These are phyloP conservation scores for Karstenula rhodostoma DNA, from an alignment of 2,329 filamentous ascomycete genomes.

Conservation along the genomic window DNA sequence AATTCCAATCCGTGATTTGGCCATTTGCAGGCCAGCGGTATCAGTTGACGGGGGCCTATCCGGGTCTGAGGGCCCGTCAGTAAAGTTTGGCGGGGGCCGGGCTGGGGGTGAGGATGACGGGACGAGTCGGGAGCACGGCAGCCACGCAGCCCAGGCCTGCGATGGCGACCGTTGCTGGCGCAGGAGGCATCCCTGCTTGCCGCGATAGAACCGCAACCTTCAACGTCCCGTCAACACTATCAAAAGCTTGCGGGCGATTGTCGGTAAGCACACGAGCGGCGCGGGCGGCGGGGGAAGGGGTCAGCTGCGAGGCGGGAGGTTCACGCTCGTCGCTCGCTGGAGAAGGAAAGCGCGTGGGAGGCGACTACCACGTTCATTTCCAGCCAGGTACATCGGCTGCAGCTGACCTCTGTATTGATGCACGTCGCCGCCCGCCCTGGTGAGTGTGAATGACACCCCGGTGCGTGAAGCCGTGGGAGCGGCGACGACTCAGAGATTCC, in stretches of 20 bases:
- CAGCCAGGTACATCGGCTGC: conserved; percentile 15
- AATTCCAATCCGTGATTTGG: conserved; percentile 9
- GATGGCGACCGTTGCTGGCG: conserved; percentile 42
- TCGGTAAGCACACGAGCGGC: not conserved
- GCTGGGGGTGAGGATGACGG: conserved; percentile 28
- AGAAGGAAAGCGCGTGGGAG: not conserved
- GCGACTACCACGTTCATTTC: not conserved
- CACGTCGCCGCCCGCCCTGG: conserved; percentile 32
- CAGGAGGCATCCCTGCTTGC: conserved; percentile 41
- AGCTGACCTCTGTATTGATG: conserved; percentile 42
- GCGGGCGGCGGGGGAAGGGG: not conserved
- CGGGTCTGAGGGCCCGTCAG: conserved; percentile 16
- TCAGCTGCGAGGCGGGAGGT: not conserved
- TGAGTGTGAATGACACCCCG: conserved; percentile 28
- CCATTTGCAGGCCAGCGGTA: conserved; percentile 18
- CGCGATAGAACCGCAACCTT: conserved; percentile 16
- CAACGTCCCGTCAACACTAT: not conserved
- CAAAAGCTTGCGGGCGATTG: not conserved
- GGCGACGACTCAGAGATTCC: conserved; percentile 16
- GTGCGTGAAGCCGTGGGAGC: conserved; percentile 27
- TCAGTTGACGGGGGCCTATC: conserved; percentile 8
- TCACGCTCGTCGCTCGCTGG: no score
- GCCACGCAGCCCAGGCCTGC: conserved; percentile 39
- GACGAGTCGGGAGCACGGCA: conserved; percentile 43
- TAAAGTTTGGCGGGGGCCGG: conserved; percentile 22